Evolutionary conservation across 352 stramenopile genomes (phyloP), one percentile per base, ranked within the genome.

Genomic region (Phytopythium boreale): DNA sequence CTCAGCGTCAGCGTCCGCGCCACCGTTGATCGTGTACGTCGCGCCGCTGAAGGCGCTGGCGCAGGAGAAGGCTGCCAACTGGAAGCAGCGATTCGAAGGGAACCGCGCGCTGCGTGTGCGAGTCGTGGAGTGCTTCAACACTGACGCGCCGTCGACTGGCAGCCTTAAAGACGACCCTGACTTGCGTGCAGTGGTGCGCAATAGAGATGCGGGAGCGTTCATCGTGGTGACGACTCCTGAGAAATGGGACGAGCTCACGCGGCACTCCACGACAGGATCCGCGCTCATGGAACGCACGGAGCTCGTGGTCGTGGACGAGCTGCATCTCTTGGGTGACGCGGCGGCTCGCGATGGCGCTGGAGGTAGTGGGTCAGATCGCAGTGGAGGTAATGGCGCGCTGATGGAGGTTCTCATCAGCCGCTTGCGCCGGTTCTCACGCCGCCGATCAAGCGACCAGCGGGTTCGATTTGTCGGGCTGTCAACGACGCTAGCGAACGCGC

Each of bases 221-320:
- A 94, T 99, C 37, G 86, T 99, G 19, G 90, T 99, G 27, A 98
- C 97, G 44, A 99, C 98, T 8, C 96, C 97, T 2, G 97, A 99
- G 63, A 98, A 98, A 67, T 99, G 96, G 96, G 97, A 99, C 77
- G 70, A 98, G 10, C 86, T 99, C 49, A 98, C 96, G 31, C 82
- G 98, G 63, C 91, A 88, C 41, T 98, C 87, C 75, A 72, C 80
- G 24, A 74, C 93, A 41, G 82, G 87, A 29, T 76, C 85, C 2
- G 65, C 66, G 43, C 72, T 95, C 55, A 92, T 93, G 78, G 61
- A 70, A 67, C 77, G 73, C 72, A 89, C 84, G 64, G 83, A 76
- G 58, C 84, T 99, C 12, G 82, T 99, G 12, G 82, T 99, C 31
- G 90, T 99, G 27, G 96, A 99, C 69, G 97, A 99, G 66, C 97